Base-by-base conservation (phyloP, 768 basidiomycete species). In the Vararia minispora region DNA sequence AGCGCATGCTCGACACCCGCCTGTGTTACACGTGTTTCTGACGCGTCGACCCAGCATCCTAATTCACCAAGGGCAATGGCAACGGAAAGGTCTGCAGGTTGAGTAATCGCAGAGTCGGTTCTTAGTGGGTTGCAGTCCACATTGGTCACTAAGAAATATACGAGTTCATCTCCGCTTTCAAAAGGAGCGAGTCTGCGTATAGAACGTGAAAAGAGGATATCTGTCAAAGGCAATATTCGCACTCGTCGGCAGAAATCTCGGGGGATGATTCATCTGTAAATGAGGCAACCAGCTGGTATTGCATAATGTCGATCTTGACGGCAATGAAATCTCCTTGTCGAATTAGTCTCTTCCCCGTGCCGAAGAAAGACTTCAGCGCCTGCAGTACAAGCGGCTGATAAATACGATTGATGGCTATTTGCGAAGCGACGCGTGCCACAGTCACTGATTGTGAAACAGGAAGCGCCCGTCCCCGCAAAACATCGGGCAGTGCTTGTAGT, bases 41-140 rank as follows among this genome's bases (percentile, higher is more conserved):
- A 54, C 1, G 77, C 59, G 49, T 97, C 87, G 14, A 95, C 67
- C 71, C 84, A 85, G 51, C 83, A 92, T 0, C 94, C 94, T 13
- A 91, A 54, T 49, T 86, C 76, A 4, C 83, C 85, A 14, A 69
- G 56, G 0, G 69, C 66, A 2, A 69, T 69, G 12, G 75, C 72
- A 17, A 70, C 62, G 46, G 74, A 71, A 5, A 71, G 54, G 44
- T 78, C 75, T 16, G 59, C 57, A 25, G 44, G 52, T 23, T 31
- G n/a, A n/a, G n/a, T 30, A 42, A 39, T 53, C 29, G 46, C 55
- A 27, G 41, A 46, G 23, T 58, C 56, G 24, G 66, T 58, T 8
- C 61, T 50, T 5, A 75, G 54, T 0, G 76, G 59, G 36, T 76
- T 74, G 51, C 77, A 73, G 23, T 85, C 81, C 24, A 95, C 58